phyloP scores from a whole-genome alignment of 345 rosid species.

The Viola odorata region DNA sequence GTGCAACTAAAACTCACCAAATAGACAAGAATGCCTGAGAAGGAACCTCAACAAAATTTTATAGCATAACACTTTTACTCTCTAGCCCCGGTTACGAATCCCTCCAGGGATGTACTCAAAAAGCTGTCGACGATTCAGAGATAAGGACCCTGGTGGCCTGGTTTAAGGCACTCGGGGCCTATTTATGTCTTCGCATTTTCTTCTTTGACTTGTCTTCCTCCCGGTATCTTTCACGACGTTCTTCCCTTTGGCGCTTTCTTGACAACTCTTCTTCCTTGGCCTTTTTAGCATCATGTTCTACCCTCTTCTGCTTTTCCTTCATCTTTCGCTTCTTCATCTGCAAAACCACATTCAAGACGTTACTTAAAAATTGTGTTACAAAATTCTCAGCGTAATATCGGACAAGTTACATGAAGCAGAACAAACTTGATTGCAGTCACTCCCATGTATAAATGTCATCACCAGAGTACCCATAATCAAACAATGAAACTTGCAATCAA shows the following conservation, averaged over 20 bases:
- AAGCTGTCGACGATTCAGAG: no score
- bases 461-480: background rate
- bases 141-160: background rate
- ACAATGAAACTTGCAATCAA: background rate
- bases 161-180: conserved; percentile 15
- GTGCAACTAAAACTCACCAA: no score
- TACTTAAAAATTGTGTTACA: background rate
- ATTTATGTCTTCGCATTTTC: conserved; percentile 33
- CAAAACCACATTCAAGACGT: conserved; percentile 1
- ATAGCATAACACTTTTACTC: no score
- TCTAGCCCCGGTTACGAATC: no score
- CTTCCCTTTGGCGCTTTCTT: conserved; percentile 75
- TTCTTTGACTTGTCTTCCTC: conserved; percentile 60
- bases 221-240: conserved; percentile 66
- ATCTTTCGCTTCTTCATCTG: conserved; percentile 64
- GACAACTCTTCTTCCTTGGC: conserved; percentile 59
- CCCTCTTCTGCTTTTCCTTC: conserved; percentile 56
- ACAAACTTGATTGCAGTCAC: background rate
- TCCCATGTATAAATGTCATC: background rate
- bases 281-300: conserved; percentile 42
- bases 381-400: background rate
- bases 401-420: background rate
- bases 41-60: no score
- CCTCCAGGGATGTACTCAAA: no score
- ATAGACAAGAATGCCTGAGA: no score